Evolutionary conservation across 345 rosid species (phyloP), one percentile per base, ranked within the genome.

Genomic region (Hibiscus trionum): DNA sequence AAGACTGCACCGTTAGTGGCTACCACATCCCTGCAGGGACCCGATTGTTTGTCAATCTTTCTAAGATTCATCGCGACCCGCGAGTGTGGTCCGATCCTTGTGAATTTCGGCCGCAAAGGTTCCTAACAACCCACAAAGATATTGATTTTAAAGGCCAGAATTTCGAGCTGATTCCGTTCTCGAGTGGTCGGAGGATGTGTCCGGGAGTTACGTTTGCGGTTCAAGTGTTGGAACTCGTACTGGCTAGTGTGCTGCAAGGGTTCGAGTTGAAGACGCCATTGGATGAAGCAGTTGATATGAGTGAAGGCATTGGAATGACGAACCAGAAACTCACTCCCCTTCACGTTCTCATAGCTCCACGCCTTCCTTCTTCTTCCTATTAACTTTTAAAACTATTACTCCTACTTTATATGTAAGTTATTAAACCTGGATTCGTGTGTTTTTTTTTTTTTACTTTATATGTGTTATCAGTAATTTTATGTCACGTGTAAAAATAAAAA

Each of bases 171-270:
- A 62, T 78, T 5, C 84, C 82, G 0, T 80, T 80, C 24, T 52
- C 84, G 4, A 62, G 82, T 19, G 80, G 86, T 4, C 71, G 84
- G 21, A 76, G 82, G 60, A 75, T 75, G 56, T 80, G 86, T 5
- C 84, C 82, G 0, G 82, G 81, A 5, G 7, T 72, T 3, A 67
- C 81, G 0, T 59, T 76, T 14, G 82, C 80, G 0, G 69, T 81
- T 37, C 82, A 77, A 14, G 66, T 72, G 2, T 12, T 70, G 78
- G 62, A 60, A 17, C 46, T 80, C 3, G 47, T 80, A 16, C 7
- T 83, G 0, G 79, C 79, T 10, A 65, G 69, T 47, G 56, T 83
- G 59, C 49, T 81, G 7, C 84, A 81, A 1, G 66, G 75, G 7
- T 83, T 81, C 49, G 77, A 81, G n/a, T n/a, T 77, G 12, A 7